phyloP scores from a whole-genome alignment of 257 asterid species.

The Voacanga thouarsii region DNA sequence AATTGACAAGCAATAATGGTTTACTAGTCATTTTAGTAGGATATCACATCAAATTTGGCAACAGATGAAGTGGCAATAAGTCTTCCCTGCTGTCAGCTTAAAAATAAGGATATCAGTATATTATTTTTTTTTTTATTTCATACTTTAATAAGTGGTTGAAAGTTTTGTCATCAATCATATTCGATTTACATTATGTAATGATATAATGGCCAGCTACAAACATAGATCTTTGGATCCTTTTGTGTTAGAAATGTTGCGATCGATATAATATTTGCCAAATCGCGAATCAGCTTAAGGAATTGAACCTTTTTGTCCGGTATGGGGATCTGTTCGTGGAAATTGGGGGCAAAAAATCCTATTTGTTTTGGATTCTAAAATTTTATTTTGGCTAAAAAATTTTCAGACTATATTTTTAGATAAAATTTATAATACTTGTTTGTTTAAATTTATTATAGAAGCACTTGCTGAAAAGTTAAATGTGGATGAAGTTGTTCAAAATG shows the following conservation, averaged over 20 bases:
- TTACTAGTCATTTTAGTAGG: too few relatives aligned
- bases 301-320: slow-evolving; percentile 29
- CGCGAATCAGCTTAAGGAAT: slow-evolving; percentile 17
- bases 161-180: background rate
- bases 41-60: too few relatives aligned
- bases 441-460: too few relatives aligned
- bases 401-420: too few relatives aligned
- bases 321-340: slow-evolving; percentile 24
- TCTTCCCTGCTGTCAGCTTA: background rate
- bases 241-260: too few relatives aligned
- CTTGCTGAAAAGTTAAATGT: too few relatives aligned
- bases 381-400: too few relatives aligned
- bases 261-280: background rate
- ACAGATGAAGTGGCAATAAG: too few relatives aligned
- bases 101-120: background rate
- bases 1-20: background rate
- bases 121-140: background rate
- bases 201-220: background rate
- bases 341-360: slow-evolving; percentile 35
- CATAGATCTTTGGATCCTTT: background rate
- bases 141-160: background rate
- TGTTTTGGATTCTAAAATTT: too few relatives aligned
- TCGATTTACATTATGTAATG: slow-evolving; percentile 2
- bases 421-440: too few relatives aligned
- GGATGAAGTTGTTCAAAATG: too few relatives aligned